Evolutionary conservation across 441 rosid genomes (phyloP).

Genomic region (Gossypium gossypioides): DNA sequence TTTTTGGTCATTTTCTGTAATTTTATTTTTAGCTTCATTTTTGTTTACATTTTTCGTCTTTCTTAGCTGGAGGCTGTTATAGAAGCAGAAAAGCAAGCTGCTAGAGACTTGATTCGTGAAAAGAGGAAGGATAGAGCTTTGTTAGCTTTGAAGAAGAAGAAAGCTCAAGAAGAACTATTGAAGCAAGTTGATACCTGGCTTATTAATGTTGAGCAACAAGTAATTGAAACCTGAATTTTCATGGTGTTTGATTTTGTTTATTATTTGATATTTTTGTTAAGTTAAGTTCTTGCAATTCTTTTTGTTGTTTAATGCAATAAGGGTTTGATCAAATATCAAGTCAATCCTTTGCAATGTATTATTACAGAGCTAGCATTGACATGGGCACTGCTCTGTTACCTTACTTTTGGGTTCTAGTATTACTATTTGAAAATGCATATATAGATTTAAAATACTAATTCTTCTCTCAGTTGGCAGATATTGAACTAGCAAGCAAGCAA

Average conservation of each 20-base stretch:
- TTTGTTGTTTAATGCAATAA: not conserved
- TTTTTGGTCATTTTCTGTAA: not conserved
- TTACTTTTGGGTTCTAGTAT: not conserved
- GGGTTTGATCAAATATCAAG: not conserved
- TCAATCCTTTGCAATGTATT: slow-evolving; percentile 1
- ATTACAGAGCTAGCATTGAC: not conserved
- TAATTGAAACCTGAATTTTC: slow-evolving; percentile 17
- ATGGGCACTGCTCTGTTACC: not conserved
- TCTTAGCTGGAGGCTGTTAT: slow-evolving; percentile 65
- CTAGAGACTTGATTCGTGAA: slow-evolving; percentile 66
- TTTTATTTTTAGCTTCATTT: not conserved
- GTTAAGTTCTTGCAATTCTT: not conserved
- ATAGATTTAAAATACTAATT: not conserved
- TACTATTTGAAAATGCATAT: not conserved
- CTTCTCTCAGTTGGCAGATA: slow-evolving; percentile 60
- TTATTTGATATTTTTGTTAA: not conserved
- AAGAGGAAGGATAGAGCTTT: slow-evolving; percentile 76
- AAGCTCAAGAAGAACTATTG: slow-evolving; percentile 67
- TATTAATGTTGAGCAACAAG: slow-evolving; percentile 94
- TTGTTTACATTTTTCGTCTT: slow-evolving; percentile 3
- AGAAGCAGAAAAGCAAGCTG: slow-evolving; percentile 86
- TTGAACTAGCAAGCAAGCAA: slow-evolving; percentile 86
- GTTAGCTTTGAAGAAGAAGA: slow-evolving; percentile 87
- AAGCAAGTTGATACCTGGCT: slow-evolving; percentile 89
- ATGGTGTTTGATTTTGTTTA: not conserved